Base-by-base conservation (phyloP, 2,329 filamentous ascomycete species). In the Cadophora sp. region DNA sequence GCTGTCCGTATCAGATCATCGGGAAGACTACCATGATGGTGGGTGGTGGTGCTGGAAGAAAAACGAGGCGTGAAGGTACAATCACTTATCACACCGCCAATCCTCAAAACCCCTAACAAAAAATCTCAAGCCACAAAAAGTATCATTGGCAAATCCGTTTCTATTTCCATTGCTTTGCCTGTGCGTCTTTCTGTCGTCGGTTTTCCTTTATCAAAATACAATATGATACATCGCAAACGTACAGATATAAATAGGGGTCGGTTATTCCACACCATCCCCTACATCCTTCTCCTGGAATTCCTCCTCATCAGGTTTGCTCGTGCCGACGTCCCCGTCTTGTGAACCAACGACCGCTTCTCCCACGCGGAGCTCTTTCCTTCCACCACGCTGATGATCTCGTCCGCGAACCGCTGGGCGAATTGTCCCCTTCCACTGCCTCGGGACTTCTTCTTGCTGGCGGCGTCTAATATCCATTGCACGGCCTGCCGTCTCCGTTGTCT, bases 381-480 rank as follows among this genome's bases (percentile, higher is more conserved):
- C 11, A 96, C 89, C 30, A 98, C 91, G 43, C 91, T 86, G 64
- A 98, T 85, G 68, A 98, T 83, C 84, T 97, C 95, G 77, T 95
- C 90, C 1, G 93, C 94, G 69, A 98, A 86, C 64, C 92, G 85
- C 74, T 90, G 84, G 13, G 93, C 90, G 76, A 97, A 91, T 78
- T 89, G 88, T 70, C 85, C 85, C 66, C 87, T 86, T 8, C 92
- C 92, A 75, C 88, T 91, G 22, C 90, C 91, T 73, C 85, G 84
- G 71, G 89, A 91, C 70, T 86, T 87, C 81, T 91, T 90, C 84
- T 94, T 96, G 70, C 87, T 87, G 47, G 93, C 92, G n/a, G 89
- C 86, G 70, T 93, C 90, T 66, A 98, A 80, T 73, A 99, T 97
- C 96, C 96, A 99, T 78, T 87, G 83, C 72, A 97, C 91, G 1